Evolutionary conservation across 805 yeast genomes (phyloP), one percentile per base, ranked within the genome.

Genomic region (Pichia cephalocereana): DNA sequence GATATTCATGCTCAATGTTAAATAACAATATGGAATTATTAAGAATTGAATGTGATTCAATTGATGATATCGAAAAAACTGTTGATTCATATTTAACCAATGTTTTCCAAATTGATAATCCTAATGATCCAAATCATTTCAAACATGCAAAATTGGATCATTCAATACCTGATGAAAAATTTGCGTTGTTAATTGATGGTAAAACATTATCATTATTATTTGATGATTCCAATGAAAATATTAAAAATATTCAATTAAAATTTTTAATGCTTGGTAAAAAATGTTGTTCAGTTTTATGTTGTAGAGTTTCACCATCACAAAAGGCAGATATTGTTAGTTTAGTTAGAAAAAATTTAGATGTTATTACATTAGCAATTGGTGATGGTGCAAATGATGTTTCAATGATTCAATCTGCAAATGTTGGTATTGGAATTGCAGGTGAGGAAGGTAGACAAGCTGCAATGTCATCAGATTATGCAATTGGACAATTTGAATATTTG

Each of bases 351-450:
- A 72, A 74, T 9, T 71, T 85, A 55, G 74, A 75, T 44, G 93
- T 85, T 34, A 83, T 83, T 80, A 83, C 93, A 0, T 70, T 85
- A 49, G 87, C 91, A 0, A 79, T 85, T 61, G 95, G 95, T 32
- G 95, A 85, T 61, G 95, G 95, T 53, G 86, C 93, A 27, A 85
- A 85, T 59, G 95, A 85, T 63, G 93, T 85, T 44, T 86, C 93
- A 9, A 85, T 85, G 95, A 86, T 85, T 53, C 91, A 84, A 59
- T 84, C 86, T 34, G 91, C 95, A 6, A 83, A 86, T 61, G 80
- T 86, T 34, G 95, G 95, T 49, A 82, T 86, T 38, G 95, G 95
- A 54, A 84, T 85, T 58, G 91, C 89, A 8, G 95, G 95, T 54
- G 86, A 83, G 57, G 95, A 85, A 67, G 95, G 95, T 51, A 68